Evolutionary conservation across 306 rosid species (phyloP), one percentile per base, ranked within the genome.

Genomic region (Cajanus cajan): DNA sequence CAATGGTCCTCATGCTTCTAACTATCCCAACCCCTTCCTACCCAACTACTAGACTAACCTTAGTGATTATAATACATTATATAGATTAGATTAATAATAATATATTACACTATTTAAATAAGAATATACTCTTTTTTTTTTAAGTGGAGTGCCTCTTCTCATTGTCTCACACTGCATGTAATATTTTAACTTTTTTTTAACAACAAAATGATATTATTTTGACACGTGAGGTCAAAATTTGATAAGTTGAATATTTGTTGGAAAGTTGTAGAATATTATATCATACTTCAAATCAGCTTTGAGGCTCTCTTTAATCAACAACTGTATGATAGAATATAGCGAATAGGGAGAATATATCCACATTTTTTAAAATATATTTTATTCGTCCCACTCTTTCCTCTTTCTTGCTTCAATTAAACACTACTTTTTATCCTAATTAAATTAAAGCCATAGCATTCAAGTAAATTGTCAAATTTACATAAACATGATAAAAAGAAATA

Each of bases 291-390:
- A 65, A 65, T 64, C 84, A 64, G 2, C 61, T 50, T 52, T 40
- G 36, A 73, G 50, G 48, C 66, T 80, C 33, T 50, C 62, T 65
- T 33, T 33, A 48, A 36, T 73, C 34, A 10, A 28, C 79, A 80
- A 39, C 61, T 64, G 68, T 73, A 6, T 41, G 3, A 57, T 57
- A n/a, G 84, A 81, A 74, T 66, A 74, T 74, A 19, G 15, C 2
- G 51, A 65, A 80, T 65, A 41, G 52, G 5, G 39, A 81, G 84
- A 81, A 52, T 80, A 74, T 54, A 54, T 54, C 59, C 78, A 36
- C 55, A 6, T 63, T 36, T 51, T 31, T 3, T 13, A 2, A 31
- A 41, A 40, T n/a, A 13, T 12, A 25, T 45, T 51, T 40, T 73
- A 73, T 80, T 73, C 74, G 21, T 36, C 28, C 47, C 14, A 34